phyloP scores from a whole-genome alignment of 768 basidiomycete genomes.

The Lepiota venenata region DNA sequence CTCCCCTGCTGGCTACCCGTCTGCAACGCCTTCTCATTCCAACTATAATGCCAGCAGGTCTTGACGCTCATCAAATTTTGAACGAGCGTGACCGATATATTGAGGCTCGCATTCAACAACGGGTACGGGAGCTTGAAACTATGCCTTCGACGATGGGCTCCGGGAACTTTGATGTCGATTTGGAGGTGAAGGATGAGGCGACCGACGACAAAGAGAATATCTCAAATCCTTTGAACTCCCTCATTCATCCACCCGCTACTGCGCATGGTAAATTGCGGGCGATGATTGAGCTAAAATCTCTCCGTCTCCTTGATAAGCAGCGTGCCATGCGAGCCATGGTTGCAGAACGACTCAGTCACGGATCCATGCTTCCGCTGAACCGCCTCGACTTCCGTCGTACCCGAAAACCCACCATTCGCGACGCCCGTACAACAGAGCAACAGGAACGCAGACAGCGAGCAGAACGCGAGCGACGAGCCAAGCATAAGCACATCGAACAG shows the following conservation, averaged over 20 bases:
- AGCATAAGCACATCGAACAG: constrained; percentile 95
- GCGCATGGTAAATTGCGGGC: constrained; percentile 84
- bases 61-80: constrained; percentile 89
- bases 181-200: constrained; percentile 32
- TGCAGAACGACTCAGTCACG: constrained; percentile 84
- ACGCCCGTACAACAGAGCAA: constrained; percentile 86
- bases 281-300: constrained; percentile 88
- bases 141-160: constrained; percentile 80
- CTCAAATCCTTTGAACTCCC: constrained; percentile 27
- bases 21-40: constrained; percentile 83
- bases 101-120: constrained; percentile 84
- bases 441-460: constrained; percentile 88
- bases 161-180: constrained; percentile 54
- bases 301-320: constrained; percentile 89
- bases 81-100: constrained; percentile 91
- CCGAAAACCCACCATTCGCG: constrained; percentile 83
- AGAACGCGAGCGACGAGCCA: constrained; percentile 91
- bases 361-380: constrained; percentile 86
- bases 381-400: constrained; percentile 87
- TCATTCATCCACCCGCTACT: constrained; percentile 55
- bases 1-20: constrained; percentile 62
- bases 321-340: constrained; percentile 81
- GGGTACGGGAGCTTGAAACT: constrained; percentile 81
- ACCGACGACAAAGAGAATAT: constrained; percentile 44
- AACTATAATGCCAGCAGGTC: constrained; percentile 83